Conservation (phyloP, 2,329 filamentous ascomycete species). For the Pseudogymnoascus sp. region DNA sequence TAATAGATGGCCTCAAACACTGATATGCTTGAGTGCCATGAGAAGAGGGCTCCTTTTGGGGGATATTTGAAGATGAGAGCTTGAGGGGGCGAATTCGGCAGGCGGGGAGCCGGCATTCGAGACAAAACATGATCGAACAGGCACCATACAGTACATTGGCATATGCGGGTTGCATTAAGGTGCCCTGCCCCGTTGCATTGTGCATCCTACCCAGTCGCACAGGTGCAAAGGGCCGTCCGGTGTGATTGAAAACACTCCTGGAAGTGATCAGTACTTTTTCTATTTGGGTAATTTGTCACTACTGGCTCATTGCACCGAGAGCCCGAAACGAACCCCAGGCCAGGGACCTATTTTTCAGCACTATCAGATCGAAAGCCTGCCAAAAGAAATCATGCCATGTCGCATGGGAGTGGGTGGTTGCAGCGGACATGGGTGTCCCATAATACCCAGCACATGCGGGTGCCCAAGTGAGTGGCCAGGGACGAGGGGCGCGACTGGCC, state of each 20-base stretch:
- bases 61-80: slow-evolving; percentile 1
- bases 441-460: not conserved
- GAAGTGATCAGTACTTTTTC: slow-evolving; percentile 4
- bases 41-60: not conserved
- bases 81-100: not conserved
- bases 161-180: slow-evolving; percentile 1
- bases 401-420: not conserved
- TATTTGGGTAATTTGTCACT: slow-evolving; percentile 1
- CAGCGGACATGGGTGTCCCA: not conserved
- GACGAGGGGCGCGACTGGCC: not conserved
- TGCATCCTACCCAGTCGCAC: not conserved
- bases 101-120: slow-evolving; percentile 5
- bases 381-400: slow-evolving; percentile 3
- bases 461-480: not conserved
- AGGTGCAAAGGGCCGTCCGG: not conserved
- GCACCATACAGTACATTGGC: not conserved
- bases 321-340: not conserved
- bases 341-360: not conserved
- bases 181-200: not conserved
- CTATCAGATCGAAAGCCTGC: not conserved
- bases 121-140: not conserved
- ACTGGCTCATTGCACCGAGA: not conserved
- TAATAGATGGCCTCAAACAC: not conserved
- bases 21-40: slow-evolving; percentile 5
- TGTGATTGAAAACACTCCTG: slow-evolving; percentile 2